Base-by-base conservation (phyloP, 176 grass and related monocot genomes). In the Oryza meridionalis region DNA sequence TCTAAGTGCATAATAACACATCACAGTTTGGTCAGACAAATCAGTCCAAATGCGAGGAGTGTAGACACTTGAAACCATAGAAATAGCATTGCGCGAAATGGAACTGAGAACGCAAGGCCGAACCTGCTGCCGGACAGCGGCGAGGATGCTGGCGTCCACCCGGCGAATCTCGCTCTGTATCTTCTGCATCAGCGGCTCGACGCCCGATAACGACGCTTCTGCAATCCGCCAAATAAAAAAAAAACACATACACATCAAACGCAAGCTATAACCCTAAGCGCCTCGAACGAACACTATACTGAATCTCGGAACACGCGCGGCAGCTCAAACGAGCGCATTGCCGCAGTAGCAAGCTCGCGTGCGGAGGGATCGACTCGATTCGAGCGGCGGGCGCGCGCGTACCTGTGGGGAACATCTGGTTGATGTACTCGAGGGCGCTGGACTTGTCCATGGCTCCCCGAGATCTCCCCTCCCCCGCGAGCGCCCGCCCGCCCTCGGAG, bases 151-250 rank as follows among this genome's bases (percentile, higher is more conserved):
- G 9, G 93, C 93, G 84, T 99, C 96, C 45, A 99, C 96, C 67
- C 93, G 93, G 26, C 93, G 90, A 92, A 99, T 99, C 90, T 99
- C 96, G 73, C 85, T 88, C 82, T 99, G 96, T 85, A 99, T 99
- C 91, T 99, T 99, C 75, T 96, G 96, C 96, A 99, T 99, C 82
- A 99, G 90, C 67, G 96, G 96, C 78, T 99, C 96, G 13, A 99
- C 96, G 37, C 96, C 96, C 33, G 88, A 88, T 29, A 99, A 67
- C 45, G 96, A 99, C 72, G 93, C 96, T 91, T 99, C 96, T 99
- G 88, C 65, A 84, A 77, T 27, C 17, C 32, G 40, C 61, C 69
- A 19, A 6, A 84, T 7, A 43, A 40, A 38, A 38, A 31, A 35
- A 35, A 5, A 35, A 35, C 29, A 31, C 29, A 37, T 6, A 37